These are phyloP conservation scores for Coniosporium tulheliwenetii DNA, from an alignment of 2,329 filamentous ascomycete genomes.

Conservation along the genomic window DNA sequence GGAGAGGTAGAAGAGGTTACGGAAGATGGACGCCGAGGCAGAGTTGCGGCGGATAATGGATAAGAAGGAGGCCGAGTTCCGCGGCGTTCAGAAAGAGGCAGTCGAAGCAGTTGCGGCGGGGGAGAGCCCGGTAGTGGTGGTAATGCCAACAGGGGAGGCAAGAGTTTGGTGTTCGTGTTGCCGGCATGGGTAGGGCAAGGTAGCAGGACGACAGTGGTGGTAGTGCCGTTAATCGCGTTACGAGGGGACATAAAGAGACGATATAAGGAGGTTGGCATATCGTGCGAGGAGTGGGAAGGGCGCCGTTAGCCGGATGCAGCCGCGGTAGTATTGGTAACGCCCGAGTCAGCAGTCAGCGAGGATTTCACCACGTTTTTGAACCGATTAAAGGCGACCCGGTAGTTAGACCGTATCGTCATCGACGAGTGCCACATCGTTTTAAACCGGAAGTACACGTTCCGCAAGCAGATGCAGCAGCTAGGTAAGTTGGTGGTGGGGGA, in stretches of 20 bases:
- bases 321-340: slow-evolving; percentile 7
- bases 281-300: slow-evolving; percentile 8
- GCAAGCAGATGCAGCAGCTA: background rate
- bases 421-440: slow-evolving; percentile 1
- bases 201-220: slow-evolving; percentile 6
- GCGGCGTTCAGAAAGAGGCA: slow-evolving; percentile 8
- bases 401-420: slow-evolving; percentile 6
- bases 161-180: slow-evolving; percentile 15
- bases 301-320: too few species aligned
- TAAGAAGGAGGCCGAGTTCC: slow-evolving; percentile 6
- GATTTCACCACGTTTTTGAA: slow-evolving; percentile 10
- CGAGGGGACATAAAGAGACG: slow-evolving; percentile 4
- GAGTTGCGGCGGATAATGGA: slow-evolving; percentile 6
- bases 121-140: slow-evolving; percentile 7
- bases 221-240: slow-evolving; percentile 10
- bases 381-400: slow-evolving; percentile 4
- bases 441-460: background rate
- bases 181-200: slow-evolving; percentile 5
- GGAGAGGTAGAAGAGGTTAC: slow-evolving; percentile 2
- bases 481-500: background rate
- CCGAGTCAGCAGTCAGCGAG: slow-evolving; percentile 8
- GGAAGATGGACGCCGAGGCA: slow-evolving; percentile 3
- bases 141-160: slow-evolving; percentile 11
- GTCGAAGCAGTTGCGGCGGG: slow-evolving; percentile 9
- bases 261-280: slow-evolving; percentile 4